A percentile compares a stretch with the other conserved stretches of the same genome.
Evolutionary conservation across 106 monocot genomes (phyloP).

Genomic region (Alisma plantagoaquatica): DNA sequence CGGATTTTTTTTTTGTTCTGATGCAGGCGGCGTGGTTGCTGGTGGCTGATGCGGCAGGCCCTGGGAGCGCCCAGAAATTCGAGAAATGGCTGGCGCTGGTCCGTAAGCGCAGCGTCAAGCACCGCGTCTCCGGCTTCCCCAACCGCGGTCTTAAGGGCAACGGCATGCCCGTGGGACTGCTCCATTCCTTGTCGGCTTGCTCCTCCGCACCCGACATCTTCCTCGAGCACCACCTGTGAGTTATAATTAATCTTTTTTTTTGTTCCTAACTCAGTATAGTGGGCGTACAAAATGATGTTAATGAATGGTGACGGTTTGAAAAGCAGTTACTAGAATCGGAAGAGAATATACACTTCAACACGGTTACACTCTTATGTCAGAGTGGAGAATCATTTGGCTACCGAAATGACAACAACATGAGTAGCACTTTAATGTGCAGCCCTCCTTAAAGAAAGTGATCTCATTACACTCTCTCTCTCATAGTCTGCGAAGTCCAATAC

Average conservation of each 20-base stretch:
- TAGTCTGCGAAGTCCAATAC: too few species aligned
- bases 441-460: too few species aligned
- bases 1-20: not conserved
- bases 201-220: slow-evolving; percentile 5
- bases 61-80: slow-evolving; percentile 20
- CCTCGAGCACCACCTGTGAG: not conserved
- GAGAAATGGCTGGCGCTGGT: slow-evolving; percentile 57
- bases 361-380: too few species aligned
- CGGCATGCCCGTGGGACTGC: slow-evolving; percentile 14
- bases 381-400: too few species aligned
- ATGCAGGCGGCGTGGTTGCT: slow-evolving; percentile 28
- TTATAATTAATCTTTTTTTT: not conserved
- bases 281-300: too few species aligned
- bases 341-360: too few species aligned
- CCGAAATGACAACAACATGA: too few species aligned
- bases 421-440: too few species aligned
- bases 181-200: slow-evolving; percentile 7
- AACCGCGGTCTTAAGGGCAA: slow-evolving; percentile 16
- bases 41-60: slow-evolving; percentile 21
- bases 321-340: too few species aligned
- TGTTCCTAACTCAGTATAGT: not conserved
- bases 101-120: slow-evolving; percentile 36
- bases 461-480: too few species aligned
- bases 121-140: slow-evolving; percentile 38
- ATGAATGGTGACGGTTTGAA: too few species aligned